Conservation (phyloP, 2,329 filamentous ascomycete species). For the Nothophoma quercina region DNA sequence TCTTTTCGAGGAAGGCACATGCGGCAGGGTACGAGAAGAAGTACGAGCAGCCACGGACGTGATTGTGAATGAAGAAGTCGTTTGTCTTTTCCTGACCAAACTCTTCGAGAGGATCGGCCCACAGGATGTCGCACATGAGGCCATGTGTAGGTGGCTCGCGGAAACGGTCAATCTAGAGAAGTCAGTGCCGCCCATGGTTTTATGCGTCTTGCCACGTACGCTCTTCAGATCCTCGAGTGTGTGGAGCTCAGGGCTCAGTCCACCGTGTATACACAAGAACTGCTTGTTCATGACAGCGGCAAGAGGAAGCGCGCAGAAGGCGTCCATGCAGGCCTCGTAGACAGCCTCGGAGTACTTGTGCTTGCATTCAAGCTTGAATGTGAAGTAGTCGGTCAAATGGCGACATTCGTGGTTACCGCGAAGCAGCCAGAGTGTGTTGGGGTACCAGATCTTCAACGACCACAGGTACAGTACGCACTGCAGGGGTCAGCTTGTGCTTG, state of each 20-base stretch:
- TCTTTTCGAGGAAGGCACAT: slow-evolving; percentile 97
- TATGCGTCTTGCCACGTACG: slow-evolving; percentile 59
- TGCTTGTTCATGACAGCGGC: slow-evolving; percentile 99
- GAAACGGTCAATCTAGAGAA: slow-evolving; percentile 87
- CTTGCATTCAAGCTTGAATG: slow-evolving; percentile 99
- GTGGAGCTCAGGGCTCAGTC: slow-evolving; percentile 92
- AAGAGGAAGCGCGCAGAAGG: slow-evolving; percentile 91
- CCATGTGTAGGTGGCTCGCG: slow-evolving; percentile 96
- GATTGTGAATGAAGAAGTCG: slow-evolving; percentile 97
- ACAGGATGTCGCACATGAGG: slow-evolving; percentile 98
- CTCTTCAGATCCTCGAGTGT: slow-evolving; percentile 92
- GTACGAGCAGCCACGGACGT: slow-evolving; percentile 97
- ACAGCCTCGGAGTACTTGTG: slow-evolving; percentile 98
- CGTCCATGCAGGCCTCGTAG: slow-evolving; percentile 98
- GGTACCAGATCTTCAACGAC: slow-evolving; percentile 99
- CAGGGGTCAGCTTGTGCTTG: slow-evolving; percentile 41
- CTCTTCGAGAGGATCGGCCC: slow-evolving; percentile 97
- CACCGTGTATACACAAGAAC: slow-evolving; percentile 97
- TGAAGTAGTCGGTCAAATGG: slow-evolving; percentile 99
- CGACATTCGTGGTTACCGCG: slow-evolving; percentile 98
- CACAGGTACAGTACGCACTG: slow-evolving; percentile 95
- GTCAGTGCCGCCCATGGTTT: slow-evolving; percentile 26
- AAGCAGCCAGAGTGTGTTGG: slow-evolving; percentile 94
- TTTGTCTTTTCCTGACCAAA: slow-evolving; percentile 99
- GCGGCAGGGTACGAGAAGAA: slow-evolving; percentile 99